Base-by-base conservation (phyloP, 2,329 filamentous ascomycete genomes). In the Hansfordia pulvinata region DNA sequence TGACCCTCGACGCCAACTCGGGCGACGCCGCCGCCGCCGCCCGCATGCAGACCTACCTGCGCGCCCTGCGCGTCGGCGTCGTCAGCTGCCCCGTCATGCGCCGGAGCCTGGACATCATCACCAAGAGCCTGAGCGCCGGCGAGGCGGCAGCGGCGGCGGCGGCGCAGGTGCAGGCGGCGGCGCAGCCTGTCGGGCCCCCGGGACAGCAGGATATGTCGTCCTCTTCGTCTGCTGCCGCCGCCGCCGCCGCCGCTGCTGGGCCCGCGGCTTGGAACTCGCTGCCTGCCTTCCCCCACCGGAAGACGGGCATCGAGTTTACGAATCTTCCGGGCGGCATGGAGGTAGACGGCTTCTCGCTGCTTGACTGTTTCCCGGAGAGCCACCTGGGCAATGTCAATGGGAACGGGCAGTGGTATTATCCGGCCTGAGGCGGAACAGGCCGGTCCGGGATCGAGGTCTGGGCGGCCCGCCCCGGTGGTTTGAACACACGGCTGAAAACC, bases 61-160 rank as follows among this genome's bases (percentile, higher is more conserved):
- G 42, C 10, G 39, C 41, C 2, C 32, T 50, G 4, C 35, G 40
- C 7, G 30, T 30, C 7, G 39, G 39, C 3, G 32, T 35, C 12
- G 34, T 21, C 9, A 38, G 32, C 8, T 51, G 46, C 33, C 46
- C 39, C 3, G 29, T 45, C 1, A 32, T 49, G 2, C 38, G 46
- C 25, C 26, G 40, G 3, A 49, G 46, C 27, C 31, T 51, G 7
- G 39, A 49, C 15, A 49, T 50, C 14, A 48, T 50, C 23, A 36
- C 25, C 8, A 35, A 30, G 12, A 29, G 39, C 16, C 36, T 40
- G 19, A 30, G 20, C 27, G 13, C 27, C 5, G 20, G n/a, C n/a
- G n/a, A 23, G 17, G 11, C 11, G 8, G 7, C 21, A 8, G 11
- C 10, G 7, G 14, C 14, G 10, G 11, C 21, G 7, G 8, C 21